Base-by-base conservation (phyloP, 345 rosid species). In the Garcia nutans region DNA sequence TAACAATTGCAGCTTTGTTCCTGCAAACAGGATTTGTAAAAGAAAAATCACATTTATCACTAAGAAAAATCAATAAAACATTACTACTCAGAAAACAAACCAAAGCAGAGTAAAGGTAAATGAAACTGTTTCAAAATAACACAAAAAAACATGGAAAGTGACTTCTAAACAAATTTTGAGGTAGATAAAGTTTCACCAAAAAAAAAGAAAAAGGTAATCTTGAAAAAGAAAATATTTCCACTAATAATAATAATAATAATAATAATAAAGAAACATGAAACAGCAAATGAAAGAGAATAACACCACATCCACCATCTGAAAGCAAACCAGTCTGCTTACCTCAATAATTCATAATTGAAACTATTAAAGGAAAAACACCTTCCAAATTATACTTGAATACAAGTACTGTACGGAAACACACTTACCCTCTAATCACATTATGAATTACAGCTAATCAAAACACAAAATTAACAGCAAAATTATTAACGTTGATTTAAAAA, bases 1-100 rank as follows among this genome's bases (percentile, higher is more conserved):
- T 92, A n/a, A 93, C 96, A 84, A 96, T 92, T 73, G 99, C 97
- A 69, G 98, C 98, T 86, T 96, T 96, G 80, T 96, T 96, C 91
- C 99, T 96, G 88, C 79, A 86, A 77, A 65, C 49, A 37, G 42
- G 42, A 26, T 57, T 52, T 17, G 33, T n/a, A n/a, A 49, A 61
- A 20, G n/a, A 44, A 59, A 54, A 68, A 68, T 65, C 41, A 22
- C 17, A 54, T 60, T 42, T 24, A 37, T 6, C 5, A 37, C 41
- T 4, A 71, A 57, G 26, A 49, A 28, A 54, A 55, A 59, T 9
- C 6, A 47, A 54, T 19, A 10, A 57, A 65, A 33, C 41, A 22
- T 20, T 42, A 56, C 15, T 10, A 28, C 26, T 37, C 6, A n/a
- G 33, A 45, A 49, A 49, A 72, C 56, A 47, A 22, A 69, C 50